Evolutionary conservation across 352 stramenopile species (phyloP).

Genomic region (Hyaloperonospora brassicae): DNA sequence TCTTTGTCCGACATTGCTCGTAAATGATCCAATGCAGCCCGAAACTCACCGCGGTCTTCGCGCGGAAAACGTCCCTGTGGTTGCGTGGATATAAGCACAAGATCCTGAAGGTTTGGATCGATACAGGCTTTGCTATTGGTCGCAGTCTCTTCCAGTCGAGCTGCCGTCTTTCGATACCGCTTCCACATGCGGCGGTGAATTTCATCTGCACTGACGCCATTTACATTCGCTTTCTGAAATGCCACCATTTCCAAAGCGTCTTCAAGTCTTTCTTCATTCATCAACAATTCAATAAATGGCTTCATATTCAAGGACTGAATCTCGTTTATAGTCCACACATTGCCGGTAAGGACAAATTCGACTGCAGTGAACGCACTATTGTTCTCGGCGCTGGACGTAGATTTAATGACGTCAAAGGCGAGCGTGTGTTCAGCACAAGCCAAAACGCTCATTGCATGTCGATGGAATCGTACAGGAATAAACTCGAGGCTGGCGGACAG

Average conservation of each 20-base stretch:
- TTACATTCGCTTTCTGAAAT: conserved; percentile 7
- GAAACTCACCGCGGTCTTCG: conserved; percentile 22
- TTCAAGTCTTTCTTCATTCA: conserved; percentile 29
- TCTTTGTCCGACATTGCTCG: conserved; percentile 31
- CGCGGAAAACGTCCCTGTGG: conserved; percentile 10
- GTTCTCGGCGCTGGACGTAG: conserved; percentile 1
- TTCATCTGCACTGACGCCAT: conserved; percentile 25
- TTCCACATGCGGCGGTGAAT: conserved; percentile 49
- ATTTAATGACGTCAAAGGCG: conserved; percentile 2
- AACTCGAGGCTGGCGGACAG: conserved; percentile 11
- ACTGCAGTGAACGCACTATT: conserved; percentile 5
- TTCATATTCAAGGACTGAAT: conserved; percentile 16
- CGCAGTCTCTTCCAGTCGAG: conserved; percentile 1
- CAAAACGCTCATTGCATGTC: conserved; percentile 3
- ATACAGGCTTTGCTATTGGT: neutral
- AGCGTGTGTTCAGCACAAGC: conserved; percentile 6
- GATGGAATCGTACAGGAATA: conserved; percentile 6
- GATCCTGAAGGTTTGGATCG: conserved; percentile 1
- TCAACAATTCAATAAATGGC: conserved; percentile 36
- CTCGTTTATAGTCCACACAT: conserved; percentile 12
- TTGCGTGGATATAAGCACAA: conserved; percentile 17
- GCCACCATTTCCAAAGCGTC: conserved; percentile 29
- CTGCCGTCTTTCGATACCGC: conserved; percentile 27
- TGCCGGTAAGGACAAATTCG: conserved; percentile 16
- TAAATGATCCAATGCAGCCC: conserved; percentile 38